Evolutionary conservation across 495 filamentous ascomycete genomes (phyloP).

Genomic region (Aspergillus funiculosus): DNA sequence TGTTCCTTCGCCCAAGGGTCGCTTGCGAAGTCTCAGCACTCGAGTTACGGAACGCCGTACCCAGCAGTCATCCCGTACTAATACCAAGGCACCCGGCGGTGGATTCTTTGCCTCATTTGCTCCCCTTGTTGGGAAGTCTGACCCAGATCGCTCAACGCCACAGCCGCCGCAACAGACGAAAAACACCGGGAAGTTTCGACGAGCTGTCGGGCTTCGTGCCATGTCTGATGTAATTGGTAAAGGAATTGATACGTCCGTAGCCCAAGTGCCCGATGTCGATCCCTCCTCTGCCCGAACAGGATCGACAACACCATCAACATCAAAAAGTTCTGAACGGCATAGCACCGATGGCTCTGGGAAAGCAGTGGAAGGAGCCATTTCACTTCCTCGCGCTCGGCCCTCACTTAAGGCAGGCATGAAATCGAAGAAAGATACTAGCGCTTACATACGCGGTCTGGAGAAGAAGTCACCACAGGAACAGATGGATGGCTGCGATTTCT

Average conservation of each 20-base stretch:
- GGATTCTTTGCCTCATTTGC: conserved; percentile 48
- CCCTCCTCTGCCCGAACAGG: conserved; percentile 69
- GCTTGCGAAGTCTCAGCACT: conserved; percentile 44
- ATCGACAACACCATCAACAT: conserved; percentile 81
- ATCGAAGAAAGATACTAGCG: conserved; percentile 89
- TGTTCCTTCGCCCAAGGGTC: conserved; percentile 36
- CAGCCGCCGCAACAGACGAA: conserved; percentile 35
- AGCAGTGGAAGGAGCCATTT: conserved; percentile 50
- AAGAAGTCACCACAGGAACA: conserved; percentile 79
- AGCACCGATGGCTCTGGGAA: conserved; percentile 58
- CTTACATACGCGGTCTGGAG: conserved; percentile 80
- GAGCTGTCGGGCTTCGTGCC: conserved; percentile 62
- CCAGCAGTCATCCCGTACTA: conserved; percentile 48
- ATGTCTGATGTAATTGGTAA: conserved; percentile 65
- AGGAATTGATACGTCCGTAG: conserved; percentile 27
- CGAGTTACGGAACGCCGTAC: conserved; percentile 29
- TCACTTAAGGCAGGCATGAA: conserved; percentile 44
- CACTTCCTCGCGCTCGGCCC: conserved; percentile 38
- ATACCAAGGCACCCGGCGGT: conserved; percentile 48
- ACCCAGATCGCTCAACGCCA: conserved; percentile 50
- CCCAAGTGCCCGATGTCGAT: conserved; percentile 57
- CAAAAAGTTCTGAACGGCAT: conserved; percentile 72
- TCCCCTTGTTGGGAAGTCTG: conserved; percentile 35
- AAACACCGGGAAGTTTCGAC: conserved; percentile 44
- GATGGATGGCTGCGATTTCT: conserved; percentile 83